Base-by-base conservation (phyloP, 2,329 filamentous ascomycete genomes). In the Proliferodiscus dingleyae region DNA sequence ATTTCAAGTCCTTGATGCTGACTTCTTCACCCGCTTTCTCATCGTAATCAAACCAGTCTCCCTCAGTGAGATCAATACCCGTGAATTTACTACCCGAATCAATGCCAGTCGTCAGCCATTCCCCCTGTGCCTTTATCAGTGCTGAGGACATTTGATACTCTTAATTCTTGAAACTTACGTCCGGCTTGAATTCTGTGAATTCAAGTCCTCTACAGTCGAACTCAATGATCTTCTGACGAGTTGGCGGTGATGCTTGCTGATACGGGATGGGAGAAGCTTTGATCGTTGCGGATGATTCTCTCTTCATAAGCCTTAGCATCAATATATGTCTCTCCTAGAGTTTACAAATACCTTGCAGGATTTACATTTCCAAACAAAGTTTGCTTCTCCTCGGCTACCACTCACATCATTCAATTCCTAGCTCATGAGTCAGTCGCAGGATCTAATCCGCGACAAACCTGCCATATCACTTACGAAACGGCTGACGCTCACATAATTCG, bases 291-390 rank as follows among this genome's bases (percentile, higher is more conserved):
- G 89, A 89, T 15, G 89, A 88, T 65, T 93, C 87, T 66, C 87
- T 77, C 87, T 90, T 54, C 18, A 16, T 29, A 13, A 37, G 9
- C 28, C 16, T 41, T 30, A 7, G 10, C 29, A 8, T 18, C n/a
- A 4, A 23, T 28, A 28, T 15, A 36, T 28, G 1, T 29, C 4
- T 37, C 16, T 8, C 34, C 26, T 6, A 40, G 38, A 44, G 36
- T 37, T 18, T n/a, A 23, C 15, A 64, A 69, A 23, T 56, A 93
- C 89, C 80, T 93, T 94, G 82, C 93, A 98, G 64, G 93, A 91
- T 69, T 94, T 95, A 77, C 93, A 98, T 67, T 83, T 90, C 91
- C 93, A 98, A n/a, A 98, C 93, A 68, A 98, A 98, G 68, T 97
- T 97, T 50, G 93, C 93, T 68, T 97, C 90, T 54, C 93, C 93